Evolutionary conservation across 768 basidiomycete genomes (phyloP).

Genomic region (Daedaleopsis nitida): DNA sequence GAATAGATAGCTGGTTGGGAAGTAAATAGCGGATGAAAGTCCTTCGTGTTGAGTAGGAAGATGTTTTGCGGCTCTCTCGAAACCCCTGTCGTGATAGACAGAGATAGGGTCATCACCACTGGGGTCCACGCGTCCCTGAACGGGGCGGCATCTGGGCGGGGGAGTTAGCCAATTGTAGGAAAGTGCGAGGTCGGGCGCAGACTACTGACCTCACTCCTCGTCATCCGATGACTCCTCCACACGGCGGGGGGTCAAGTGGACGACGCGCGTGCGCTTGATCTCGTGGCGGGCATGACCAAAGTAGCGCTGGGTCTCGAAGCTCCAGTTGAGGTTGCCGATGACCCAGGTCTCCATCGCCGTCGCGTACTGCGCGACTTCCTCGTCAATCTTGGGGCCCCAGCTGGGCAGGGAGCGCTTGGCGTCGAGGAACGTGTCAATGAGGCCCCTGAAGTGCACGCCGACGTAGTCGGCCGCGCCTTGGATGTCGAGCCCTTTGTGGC

Average conservation of each 20-base stretch:
- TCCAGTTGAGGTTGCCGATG: conserved; percentile 66
- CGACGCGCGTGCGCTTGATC: conserved; percentile 39
- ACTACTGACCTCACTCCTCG: conserved; percentile 9
- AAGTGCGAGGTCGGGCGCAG: too few species aligned
- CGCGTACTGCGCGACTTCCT: conserved; percentile 53
- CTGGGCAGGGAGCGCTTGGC: conserved; percentile 50
- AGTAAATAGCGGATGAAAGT: too few species aligned
- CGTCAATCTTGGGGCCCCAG: conserved; percentile 47
- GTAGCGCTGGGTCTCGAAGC: conserved; percentile 69
- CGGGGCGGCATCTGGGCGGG: background rate
- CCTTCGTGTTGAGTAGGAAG: too few species aligned
- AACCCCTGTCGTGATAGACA: too few species aligned
- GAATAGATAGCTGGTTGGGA: too few species aligned
- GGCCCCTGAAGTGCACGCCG: conserved; percentile 49
- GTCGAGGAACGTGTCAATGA: conserved; percentile 52
- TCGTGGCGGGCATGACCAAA: conserved; percentile 58
- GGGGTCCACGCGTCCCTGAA: background rate
- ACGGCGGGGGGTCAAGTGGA: conserved; percentile 23
- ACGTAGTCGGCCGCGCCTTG: conserved; percentile 63
- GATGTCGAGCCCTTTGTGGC: conserved; percentile 50
- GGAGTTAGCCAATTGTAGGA: background rate
- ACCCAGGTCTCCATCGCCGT: conserved; percentile 61
- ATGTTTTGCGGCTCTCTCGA: too few species aligned
- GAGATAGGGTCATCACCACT: too few species aligned
- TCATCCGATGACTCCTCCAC: conserved; percentile 15